Evolutionary conservation across 202 grass and related monocot genomes (phyloP), one percentile per base, ranked within the genome.

Genomic region (Bolboschoenoplectus hybrid): DNA sequence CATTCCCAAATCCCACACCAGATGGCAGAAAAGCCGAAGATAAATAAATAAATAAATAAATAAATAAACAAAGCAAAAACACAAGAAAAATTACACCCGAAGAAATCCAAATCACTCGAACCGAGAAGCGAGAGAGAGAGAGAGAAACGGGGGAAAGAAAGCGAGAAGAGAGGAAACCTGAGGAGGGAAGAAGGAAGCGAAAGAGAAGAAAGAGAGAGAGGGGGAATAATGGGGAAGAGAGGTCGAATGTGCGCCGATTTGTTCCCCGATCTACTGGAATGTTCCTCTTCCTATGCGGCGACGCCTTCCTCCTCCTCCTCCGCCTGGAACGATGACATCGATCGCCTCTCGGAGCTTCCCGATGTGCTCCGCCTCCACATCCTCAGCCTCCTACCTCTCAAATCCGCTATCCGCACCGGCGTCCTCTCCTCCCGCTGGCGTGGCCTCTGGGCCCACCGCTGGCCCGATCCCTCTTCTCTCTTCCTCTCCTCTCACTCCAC

Each of bases 351-450:
- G 4, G 90, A 92, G 1, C 89, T 97, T 1, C 93, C 93, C 0
- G 95, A 97, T 68, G 91, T 87, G 74, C 85, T 97, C 55, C 91
- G 87, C 3, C 87, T 97, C 19, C 90, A 97, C 64, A 95, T 97
- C 87, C 91, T 97, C 9, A 90, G 86, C 83, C 88, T 95, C 65
- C 88, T 97, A 70, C 95, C 91, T 38, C 88, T 97, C 74, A 95
- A 97, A 91, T 90, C 67, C 40, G 95, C 93, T 46, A 91, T 97
- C 75, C 87, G 88, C n/a, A 92, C 93, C 2, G 88, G 91, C 20
- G 92, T 58, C 3, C 70, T 92, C 39, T 97, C 95, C 17, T 93
- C 93, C 12, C 82, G 84, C 9, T 97, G 95, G 95, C 81, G 88
- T 34, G 58, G 32, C 34, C 87, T 97, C 40, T 97, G 95, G 95